Evolutionary conservation across 208 protist species (phyloP).

Genomic region (Trypanosoma scelopori): DNA sequence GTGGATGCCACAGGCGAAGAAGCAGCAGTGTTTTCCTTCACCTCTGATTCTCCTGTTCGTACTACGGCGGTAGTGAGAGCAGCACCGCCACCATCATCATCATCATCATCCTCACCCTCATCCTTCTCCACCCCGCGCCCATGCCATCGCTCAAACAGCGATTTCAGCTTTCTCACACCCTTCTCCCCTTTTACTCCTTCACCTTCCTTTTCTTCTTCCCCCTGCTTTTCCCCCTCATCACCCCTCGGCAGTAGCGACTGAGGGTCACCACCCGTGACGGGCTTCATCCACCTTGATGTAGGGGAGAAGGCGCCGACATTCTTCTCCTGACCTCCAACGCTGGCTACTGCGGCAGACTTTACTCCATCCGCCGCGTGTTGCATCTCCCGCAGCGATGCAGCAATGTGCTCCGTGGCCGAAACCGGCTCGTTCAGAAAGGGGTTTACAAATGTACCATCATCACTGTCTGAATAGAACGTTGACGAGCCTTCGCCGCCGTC

Average conservation of each 20-base stretch:
- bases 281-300: no score
- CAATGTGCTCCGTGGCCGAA: not conserved
- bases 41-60: not conserved
- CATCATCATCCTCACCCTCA: no score
- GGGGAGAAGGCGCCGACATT: no score
- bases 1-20: not conserved
- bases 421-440: slow-evolving; percentile 14
- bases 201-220: not conserved
- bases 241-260: not conserved
- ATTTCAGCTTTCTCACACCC: not conserved
- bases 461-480: not conserved
- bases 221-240: not conserved
- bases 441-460: slow-evolving; percentile 8
- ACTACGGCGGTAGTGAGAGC: not conserved
- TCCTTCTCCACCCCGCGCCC: no score
- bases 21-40: not conserved
- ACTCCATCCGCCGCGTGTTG: not conserved
- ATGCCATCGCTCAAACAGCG: not conserved
- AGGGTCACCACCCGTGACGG: no score
- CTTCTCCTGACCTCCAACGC: no score
- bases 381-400: not conserved
- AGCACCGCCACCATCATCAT: no score
- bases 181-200: not conserved
- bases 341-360: no score
- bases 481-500: not conserved